These are phyloP conservation scores for Holtermanniella nyarrowii DNA, from an alignment of 768 basidiomycete species.

Conservation along the genomic window DNA sequence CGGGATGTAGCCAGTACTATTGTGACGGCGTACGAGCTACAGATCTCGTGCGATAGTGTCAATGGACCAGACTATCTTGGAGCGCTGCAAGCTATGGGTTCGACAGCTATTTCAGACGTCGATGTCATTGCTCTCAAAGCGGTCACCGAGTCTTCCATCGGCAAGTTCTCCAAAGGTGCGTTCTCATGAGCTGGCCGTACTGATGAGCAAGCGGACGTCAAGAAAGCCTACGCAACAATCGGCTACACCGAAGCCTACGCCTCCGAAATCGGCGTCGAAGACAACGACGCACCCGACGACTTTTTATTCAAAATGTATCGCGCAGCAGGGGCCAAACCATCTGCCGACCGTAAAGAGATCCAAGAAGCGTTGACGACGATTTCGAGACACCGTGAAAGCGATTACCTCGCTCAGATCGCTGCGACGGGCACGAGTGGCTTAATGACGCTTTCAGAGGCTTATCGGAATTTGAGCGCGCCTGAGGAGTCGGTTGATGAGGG, in stretches of 20 bases:
- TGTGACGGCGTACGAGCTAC: constrained; percentile 20
- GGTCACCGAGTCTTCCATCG: constrained; percentile 23
- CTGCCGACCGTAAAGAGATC: constrained; percentile 9
- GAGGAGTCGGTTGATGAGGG: constrained; percentile 29
- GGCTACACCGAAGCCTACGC: constrained; percentile 21
- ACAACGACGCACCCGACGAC: constrained; percentile 25
- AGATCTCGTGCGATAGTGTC: constrained; percentile 12
- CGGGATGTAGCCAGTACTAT: constrained; percentile 15
- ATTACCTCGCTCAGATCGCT: constrained; percentile 16
- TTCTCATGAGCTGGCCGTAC: background rate
- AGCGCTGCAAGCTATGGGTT: constrained; percentile 18
- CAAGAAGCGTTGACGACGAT: constrained; percentile 16
- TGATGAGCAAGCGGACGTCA: constrained; percentile 6
- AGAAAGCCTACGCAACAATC: constrained; percentile 20
- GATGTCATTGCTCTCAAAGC: constrained; percentile 19
- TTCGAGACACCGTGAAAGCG: constrained; percentile 12
- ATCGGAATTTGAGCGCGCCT: constrained; percentile 24
- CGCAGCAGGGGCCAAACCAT: constrained; percentile 9
- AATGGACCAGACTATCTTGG: constrained; percentile 12
- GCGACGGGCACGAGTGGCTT: constrained; percentile 15
- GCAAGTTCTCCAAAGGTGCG: constrained; percentile 18
- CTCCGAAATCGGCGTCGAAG: constrained; percentile 6
- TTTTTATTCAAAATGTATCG: constrained; percentile 25
- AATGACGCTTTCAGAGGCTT: constrained; percentile 28
- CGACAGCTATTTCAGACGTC: constrained; percentile 7